Base-by-base conservation (phyloP, 495 filamentous ascomycete species). In the Rhypophila decipiens region DNA sequence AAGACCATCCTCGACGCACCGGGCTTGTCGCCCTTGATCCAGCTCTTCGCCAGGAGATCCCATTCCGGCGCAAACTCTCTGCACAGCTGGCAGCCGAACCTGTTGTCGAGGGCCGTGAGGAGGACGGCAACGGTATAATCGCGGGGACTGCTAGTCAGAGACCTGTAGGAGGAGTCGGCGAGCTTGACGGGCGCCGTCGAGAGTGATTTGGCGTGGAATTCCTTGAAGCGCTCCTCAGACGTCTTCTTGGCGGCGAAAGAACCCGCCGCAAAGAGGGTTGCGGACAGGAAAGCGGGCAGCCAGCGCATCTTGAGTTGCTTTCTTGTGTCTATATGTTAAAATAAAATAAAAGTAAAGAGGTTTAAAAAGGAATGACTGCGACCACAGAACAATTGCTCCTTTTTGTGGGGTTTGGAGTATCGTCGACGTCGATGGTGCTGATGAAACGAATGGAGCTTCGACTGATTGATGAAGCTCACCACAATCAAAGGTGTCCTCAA, bases 1-100 rank as follows among this genome's bases (percentile, higher is more conserved):
- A 88, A 95, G 41, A 96, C 59, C 45, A 95, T 53, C 44, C 85
- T 74, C 31, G 86, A 79, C 22, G 83, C 83, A 34, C 79, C 85
- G 24, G 73, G 64, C 68, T 84, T 87, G 64, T 89, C 82, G 2
- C 86, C 88, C 59, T 82, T 86, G 49, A 74, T 75, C 93, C 93
- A 99, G 71, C 88, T 94, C 60, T 79, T 86, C 13, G 79, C 77
- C 24, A 99, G 76, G 19, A 99, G 64, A 20, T 95, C 87, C 84
- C 89, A 99, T 68, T 99, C 94, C 1, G 93, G 85, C 59, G 93
- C 83, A 67, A 97, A 96, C 44, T 94, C 86, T 29, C 80, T 78
- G 63, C 93, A 99, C 39, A 96, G 73, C 44, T 81, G 67, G 63
- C 93, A 99, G 22, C 87, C 88, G 69, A 84, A 96, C 19, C 87